These are phyloP conservation scores for Tylopilus vinaceipallidus DNA, from an alignment of 768 basidiomycete species.

Conservation along the genomic window DNA sequence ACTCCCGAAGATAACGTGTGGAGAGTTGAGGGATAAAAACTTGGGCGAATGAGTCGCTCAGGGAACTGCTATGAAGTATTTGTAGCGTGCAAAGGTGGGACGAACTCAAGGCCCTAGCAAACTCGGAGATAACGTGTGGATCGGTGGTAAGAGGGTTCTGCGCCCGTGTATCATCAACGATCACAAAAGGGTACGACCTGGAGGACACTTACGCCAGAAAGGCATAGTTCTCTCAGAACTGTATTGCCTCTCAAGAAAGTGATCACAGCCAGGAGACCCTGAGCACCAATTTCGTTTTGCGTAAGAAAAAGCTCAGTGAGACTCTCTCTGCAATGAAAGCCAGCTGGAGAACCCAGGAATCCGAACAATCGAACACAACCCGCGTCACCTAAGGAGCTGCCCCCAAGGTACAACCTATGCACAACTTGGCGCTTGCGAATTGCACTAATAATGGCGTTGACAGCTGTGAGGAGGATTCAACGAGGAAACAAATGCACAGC, in stretches of 20 bases:
- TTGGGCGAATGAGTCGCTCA: constrained; percentile 51
- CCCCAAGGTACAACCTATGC: constrained; percentile 51
- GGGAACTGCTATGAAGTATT: constrained; percentile 45
- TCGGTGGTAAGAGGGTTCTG: constrained; percentile 44
- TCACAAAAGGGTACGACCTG: not conserved
- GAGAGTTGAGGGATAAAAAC: constrained; percentile 50
- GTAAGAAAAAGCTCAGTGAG: constrained; percentile 60
- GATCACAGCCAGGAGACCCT: constrained; percentile 52
- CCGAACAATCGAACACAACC: constrained; percentile 55
- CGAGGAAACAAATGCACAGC: no score
- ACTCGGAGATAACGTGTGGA: constrained; percentile 33
- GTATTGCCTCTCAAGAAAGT: constrained; percentile 48
- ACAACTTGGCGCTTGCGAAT: constrained; percentile 48
- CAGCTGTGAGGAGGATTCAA: constrained; percentile 37
- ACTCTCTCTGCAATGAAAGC: constrained; percentile 36
- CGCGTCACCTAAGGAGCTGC: constrained; percentile 56
- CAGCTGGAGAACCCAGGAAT: constrained; percentile 50
- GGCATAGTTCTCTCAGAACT: constrained; percentile 46
- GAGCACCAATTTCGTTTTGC: constrained; percentile 52
- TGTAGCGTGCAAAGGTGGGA: constrained; percentile 52
- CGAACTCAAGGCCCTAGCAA: constrained; percentile 51
- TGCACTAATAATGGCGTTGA: constrained; percentile 45
- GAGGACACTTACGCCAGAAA: constrained; percentile 51
- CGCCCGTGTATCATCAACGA: constrained; percentile 17
- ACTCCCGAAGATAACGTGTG: constrained; percentile 47